phyloP scores from a whole-genome alignment of 2,329 filamentous ascomycete genomes.

The Camillea tinctor region DNA sequence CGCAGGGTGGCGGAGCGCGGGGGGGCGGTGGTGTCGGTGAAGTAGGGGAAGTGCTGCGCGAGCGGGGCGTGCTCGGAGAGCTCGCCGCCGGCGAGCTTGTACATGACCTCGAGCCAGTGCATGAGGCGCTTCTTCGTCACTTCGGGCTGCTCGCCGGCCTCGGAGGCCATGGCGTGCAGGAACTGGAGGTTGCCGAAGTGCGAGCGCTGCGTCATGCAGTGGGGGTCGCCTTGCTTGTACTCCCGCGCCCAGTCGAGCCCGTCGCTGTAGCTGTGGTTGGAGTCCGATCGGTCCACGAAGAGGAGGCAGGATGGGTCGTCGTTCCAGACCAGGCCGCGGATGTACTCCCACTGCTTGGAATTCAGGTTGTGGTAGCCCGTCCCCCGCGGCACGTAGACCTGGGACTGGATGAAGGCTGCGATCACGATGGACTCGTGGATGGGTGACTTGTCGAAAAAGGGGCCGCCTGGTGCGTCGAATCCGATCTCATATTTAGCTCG shows the following conservation, averaged over 20 bases:
- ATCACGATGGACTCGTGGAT: constrained; percentile 9
- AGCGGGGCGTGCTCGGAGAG: not conserved
- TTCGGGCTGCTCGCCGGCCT: constrained; percentile 5
- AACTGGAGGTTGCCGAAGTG: constrained; percentile 13
- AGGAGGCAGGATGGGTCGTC: constrained; percentile 11
- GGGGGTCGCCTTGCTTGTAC: not conserved
- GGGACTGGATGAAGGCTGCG: constrained; percentile 4
- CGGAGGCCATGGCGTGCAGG: constrained; percentile 8
- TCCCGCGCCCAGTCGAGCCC: not conserved
- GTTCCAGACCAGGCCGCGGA: constrained; percentile 13
- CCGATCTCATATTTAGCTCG: not conserved
- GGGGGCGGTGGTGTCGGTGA: not conserved
- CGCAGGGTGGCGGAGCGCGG: not conserved
- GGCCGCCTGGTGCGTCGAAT: not conserved
- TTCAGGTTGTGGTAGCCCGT: constrained; percentile 1
- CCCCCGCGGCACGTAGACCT: not conserved
- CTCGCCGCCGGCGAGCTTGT: constrained; percentile 8
- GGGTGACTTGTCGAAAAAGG: not conserved
- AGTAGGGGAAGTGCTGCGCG: not conserved
- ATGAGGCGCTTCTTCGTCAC: constrained; percentile 7
- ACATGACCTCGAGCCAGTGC: constrained; percentile 11
- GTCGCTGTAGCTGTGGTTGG: not conserved
- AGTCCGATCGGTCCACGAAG: constrained; percentile 4
- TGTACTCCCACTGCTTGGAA: constrained; percentile 8
- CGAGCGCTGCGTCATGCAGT: constrained; percentile 9